Base-by-base conservation (phyloP, 2,329 filamentous ascomycete genomes). In the Nemania sp. region DNA sequence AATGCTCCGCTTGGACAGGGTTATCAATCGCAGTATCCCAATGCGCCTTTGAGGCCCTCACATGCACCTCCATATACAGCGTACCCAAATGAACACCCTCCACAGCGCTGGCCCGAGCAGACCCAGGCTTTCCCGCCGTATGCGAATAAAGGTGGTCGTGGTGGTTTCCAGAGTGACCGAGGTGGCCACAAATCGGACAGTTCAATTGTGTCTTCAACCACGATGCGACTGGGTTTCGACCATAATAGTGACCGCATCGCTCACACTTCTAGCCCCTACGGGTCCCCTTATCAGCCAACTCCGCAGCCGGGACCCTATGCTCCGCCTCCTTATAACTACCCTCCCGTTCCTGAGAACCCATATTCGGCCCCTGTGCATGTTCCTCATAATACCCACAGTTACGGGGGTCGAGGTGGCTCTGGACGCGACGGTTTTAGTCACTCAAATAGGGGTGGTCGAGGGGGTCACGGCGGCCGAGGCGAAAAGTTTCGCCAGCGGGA, bases 141-240 rank as follows among this genome's bases (percentile, higher is more conserved):
- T 66, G 65, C 72, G 32, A 72, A 59, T 65, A 72, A 75, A 43
- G 74, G 79, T 54, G 71, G 76, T 34, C 78, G 80, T 17, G 79
- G 79, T 48, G 78, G 76, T 40, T 81, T 78, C 56, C 67, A 69
- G 68, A 76, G 73, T 74, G 80, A 80, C 65, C 79, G 80, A 65
- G 78, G 77, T 63, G 73, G 71, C 65, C 71, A 73, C 58, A 72
- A 70, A 73, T 68, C 65, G 55, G 75, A 68, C 21, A 68, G 64
- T 64, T 48, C 70, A 25, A 69, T 74, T 51, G 71, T 63, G 20
- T 65, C 72, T n/a, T 70, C 71, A 47, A 37, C 61, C 42, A 10
- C 61, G 40, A 66, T 72, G 21, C 77, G 77, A 52, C 71, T 76
- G 45, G 67, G 71, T 10, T 74, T 73, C 62, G 68, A 69, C 13